Evolutionary conservation across 495 filamentous ascomycete species (phyloP), one percentile per base, ranked within the genome.

Genomic region (Physcia stellaris): DNA sequence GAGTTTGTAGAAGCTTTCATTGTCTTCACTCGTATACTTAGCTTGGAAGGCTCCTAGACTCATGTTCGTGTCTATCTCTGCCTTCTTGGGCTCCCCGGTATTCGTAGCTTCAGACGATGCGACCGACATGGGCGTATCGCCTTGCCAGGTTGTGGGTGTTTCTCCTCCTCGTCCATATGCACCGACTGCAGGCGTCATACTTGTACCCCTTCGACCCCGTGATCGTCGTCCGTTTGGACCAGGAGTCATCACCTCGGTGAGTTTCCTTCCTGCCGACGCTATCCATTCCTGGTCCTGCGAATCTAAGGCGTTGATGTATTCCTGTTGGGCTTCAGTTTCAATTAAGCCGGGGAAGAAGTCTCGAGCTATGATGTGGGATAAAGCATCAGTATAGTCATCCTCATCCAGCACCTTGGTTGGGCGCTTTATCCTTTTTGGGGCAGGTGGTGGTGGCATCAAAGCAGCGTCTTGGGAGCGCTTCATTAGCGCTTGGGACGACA

Each of bases 271-370:
- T 10, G 86, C 82, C 40, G 73, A 80, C n/a, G 71, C 62, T 37
- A 96, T 94, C 88, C 92, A 95, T 50, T 71, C 72, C 37, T 67
- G 61, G 55, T 98, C 79, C 24, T 77, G 74, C 4, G 84, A 90
- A 10, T 90, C 85, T 6, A 95, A 59, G 0, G 90, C 90, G 49
- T 92, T 79, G 19, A 98, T 64, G 51, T 94, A 95, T 47, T 98
- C 90, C 49, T 87, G 77, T 51, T 94, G 86, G 3, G 75, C 74
- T 43, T 94, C 75, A 21, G 73, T 76, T 49, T 96, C 87, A 1
- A 87, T 64, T 0, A 98, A 67, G 2, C 87, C 90, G 0, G 90
- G 90, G 56, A 95, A 98, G 67, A 90, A 98, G 61, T 98, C 92
- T 27, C 92, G 83, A 21, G 83, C 82, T 38, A 96, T 94, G 48